Evolutionary conservation across 805 yeast species (phyloP), one percentile per base, ranked within the genome.

Genomic region (Candida arabinofermentans): DNA sequence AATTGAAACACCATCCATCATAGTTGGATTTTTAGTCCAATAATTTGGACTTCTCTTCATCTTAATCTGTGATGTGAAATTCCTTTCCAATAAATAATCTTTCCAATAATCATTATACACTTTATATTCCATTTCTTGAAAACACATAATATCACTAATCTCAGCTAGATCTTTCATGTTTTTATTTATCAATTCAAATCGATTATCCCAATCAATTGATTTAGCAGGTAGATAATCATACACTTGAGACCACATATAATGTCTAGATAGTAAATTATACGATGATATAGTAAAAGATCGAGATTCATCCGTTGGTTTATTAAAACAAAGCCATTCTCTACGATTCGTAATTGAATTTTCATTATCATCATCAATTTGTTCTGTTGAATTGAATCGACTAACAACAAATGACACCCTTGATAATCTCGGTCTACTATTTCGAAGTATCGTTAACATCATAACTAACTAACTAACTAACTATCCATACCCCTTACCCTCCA

Each of bases 1-100:
- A 3, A 79, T 65, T 0, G 80, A 73, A 8, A 78, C 81, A 8
- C 86, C 85, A 55, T 80, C 86, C 69, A 79, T 70, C 50, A 66
- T 68, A 33, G 69, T 69, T 3, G 60, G 49, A 4, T 67, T 63
- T 36, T 64, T 63, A 14, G 63, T 59, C 85, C 85, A 79, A 51
- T 78, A 78, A 2, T 44, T 48, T 0, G 85, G 82, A 14, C 66
- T 67, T 4, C 72, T 69, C 54, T 80, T 80, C 34, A 69, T 64
- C 18, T 71, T 67, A 50, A 70, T 79, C 9, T 65, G 51, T 2
- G 80, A 71, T 2, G 67, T 70, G 53, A 69, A 79, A n/a, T 72
- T 68, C 5, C 41, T 39, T 8, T 44, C 44, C 8, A 34, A 31
- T 31, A 61, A 41, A 13, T 33, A 39, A 4, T 43, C 33, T 29